Conservation (phyloP, 139 green algal genomes). For the Ettlia oleoabundans region DNA sequence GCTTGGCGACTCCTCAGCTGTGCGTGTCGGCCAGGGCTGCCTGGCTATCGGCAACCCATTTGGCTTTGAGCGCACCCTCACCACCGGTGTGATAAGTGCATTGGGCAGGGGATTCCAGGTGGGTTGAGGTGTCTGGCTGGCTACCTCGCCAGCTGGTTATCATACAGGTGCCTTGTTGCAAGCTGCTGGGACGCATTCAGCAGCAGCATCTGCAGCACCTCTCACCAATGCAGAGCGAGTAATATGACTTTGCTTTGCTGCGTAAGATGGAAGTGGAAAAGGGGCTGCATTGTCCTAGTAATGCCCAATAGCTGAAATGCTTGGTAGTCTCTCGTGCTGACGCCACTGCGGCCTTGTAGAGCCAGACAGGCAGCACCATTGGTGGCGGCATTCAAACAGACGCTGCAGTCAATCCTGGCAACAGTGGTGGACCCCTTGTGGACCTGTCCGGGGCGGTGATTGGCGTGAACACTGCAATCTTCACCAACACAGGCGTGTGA, state of each 20-base stretch:
- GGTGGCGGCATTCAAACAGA: conserved; percentile 86
- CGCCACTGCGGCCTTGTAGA: conserved; percentile 13
- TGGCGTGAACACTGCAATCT: conserved; percentile 83
- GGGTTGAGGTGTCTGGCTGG: too few species aligned
- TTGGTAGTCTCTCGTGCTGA: background rate
- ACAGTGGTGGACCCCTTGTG: conserved; percentile 77
- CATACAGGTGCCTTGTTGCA: too few species aligned
- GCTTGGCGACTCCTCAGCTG: conserved; percentile 59
- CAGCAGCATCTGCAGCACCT: too few species aligned
- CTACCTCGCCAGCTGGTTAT: too few species aligned
- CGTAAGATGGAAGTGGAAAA: too few species aligned
- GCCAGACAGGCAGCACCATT: conserved; percentile 54
- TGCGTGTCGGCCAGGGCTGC: conserved; percentile 74
- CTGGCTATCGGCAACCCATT: conserved; percentile 76
- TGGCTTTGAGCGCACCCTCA: conserved; percentile 73
- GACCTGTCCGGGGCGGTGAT: conserved; percentile 57
- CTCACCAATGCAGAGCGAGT: too few species aligned
- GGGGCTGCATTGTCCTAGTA: too few species aligned
- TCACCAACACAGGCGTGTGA: conserved; percentile 69
- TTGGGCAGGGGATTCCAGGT: conserved; percentile 66
- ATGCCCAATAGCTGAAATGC: too few species aligned
- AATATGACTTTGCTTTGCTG: too few species aligned
- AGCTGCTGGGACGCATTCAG: too few species aligned
- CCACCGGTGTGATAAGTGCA: conserved; percentile 61
- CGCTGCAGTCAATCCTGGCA: conserved; percentile 51